phyloP scores from a whole-genome alignment of 345 rosid genomes.

The Boechera divaricarpa region DNA sequence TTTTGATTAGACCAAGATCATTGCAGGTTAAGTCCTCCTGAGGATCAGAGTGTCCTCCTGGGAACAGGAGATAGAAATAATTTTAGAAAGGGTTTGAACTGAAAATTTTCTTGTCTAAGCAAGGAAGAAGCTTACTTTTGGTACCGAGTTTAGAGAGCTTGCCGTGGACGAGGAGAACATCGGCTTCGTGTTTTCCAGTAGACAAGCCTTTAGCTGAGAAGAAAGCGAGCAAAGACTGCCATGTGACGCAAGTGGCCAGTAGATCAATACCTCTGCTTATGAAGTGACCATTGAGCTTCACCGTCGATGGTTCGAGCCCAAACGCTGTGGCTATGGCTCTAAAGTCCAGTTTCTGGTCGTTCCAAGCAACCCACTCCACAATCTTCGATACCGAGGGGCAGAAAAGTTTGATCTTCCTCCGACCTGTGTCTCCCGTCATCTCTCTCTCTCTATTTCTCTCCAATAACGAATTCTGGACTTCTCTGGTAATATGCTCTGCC shows the following conservation, averaged over 20 bases:
- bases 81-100: not conserved
- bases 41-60: slow-evolving; percentile 38
- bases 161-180: slow-evolving; percentile 73
- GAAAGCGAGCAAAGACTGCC: slow-evolving; percentile 75
- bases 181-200: slow-evolving; percentile 59
- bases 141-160: slow-evolving; percentile 61
- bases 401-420: slow-evolving; percentile 57
- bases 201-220: slow-evolving; percentile 81
- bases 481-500: slow-evolving; percentile 16
- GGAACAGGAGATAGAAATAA: not conserved
- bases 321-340: slow-evolving; percentile 67
- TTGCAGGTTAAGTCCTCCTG: slow-evolving; percentile 26
- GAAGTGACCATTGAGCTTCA: slow-evolving; percentile 86
- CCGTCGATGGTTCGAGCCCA: slow-evolving; percentile 71
- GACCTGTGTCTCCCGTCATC: slow-evolving; percentile 36
- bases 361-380: slow-evolving; percentile 52
- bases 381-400: slow-evolving; percentile 64
- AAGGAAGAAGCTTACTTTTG: slow-evolving; percentile 57
- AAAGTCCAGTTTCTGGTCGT: slow-evolving; percentile 69
- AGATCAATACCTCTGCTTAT: slow-evolving; percentile 76
- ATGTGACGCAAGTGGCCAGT: slow-evolving; percentile 72
- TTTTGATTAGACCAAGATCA: slow-evolving; percentile 35
- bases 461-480: slow-evolving; percentile 9
- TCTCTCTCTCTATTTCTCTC: slow-evolving; percentile 22
- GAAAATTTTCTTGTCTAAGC: not conserved